Evolutionary conservation across 2,329 filamentous ascomycete species (phyloP).

Genomic region (Elsinoe arachidis): DNA sequence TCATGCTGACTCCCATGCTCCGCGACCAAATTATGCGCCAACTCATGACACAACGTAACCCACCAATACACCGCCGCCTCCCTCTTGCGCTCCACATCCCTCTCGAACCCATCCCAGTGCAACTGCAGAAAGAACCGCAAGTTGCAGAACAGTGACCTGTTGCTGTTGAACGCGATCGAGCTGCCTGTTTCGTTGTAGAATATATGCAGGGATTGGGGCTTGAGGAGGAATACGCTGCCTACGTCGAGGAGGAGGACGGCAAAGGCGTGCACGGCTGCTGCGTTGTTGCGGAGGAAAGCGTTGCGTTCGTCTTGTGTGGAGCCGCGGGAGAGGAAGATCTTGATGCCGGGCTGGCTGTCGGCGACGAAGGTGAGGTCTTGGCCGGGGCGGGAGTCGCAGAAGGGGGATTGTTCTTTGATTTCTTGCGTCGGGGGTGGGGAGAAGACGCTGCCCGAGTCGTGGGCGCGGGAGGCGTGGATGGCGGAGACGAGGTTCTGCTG

Average conservation of each 20-base stretch:
- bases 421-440: conserved; percentile 60
- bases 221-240: conserved; percentile 63
- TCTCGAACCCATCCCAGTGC: conserved; percentile 47
- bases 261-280: conserved; percentile 58
- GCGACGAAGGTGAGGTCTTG: conserved; percentile 65
- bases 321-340: conserved; percentile 59
- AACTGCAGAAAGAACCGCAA: conserved; percentile 76
- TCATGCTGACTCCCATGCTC: conserved; percentile 72
- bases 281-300: conserved; percentile 54
- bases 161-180: conserved; percentile 87
- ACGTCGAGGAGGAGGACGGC: conserved; percentile 60
- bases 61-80: conserved; percentile 84
- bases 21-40: conserved; percentile 84
- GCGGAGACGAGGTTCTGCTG: conserved; percentile 69
- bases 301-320: conserved; percentile 39
- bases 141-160: conserved; percentile 88
- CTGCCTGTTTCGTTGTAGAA: conserved; percentile 73
- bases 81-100: conserved; percentile 42
- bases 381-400: conserved; percentile 70
- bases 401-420: conserved; percentile 69
- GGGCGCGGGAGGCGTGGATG: conserved; percentile 66
- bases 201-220: conserved; percentile 64
- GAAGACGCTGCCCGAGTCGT: conserved; percentile 67
- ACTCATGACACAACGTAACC: conserved; percentile 88
- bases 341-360: conserved; percentile 61